Conservation (phyloP, 1,284 basidiomycete genomes). For the Xerocomus amazonicus region DNA sequence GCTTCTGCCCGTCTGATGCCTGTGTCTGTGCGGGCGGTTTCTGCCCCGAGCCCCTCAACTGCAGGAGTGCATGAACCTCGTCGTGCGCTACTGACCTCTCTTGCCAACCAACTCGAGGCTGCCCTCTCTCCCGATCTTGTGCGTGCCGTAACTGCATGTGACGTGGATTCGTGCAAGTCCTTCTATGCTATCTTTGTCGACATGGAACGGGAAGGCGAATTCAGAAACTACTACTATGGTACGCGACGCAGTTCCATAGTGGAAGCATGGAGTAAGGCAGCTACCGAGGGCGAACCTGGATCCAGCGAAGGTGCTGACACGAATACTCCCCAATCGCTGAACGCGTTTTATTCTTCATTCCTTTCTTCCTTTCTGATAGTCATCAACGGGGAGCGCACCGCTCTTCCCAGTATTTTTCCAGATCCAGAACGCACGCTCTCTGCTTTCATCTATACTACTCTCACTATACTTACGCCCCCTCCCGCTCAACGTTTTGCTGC, state of each 20-base stretch:
- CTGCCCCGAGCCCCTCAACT: slow-evolving; percentile 33
- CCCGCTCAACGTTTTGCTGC: slow-evolving; percentile 72
- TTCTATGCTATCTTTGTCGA: slow-evolving; percentile 85
- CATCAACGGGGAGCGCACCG: slow-evolving; percentile 67
- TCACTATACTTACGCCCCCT: slow-evolving; percentile 77
- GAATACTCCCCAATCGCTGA: slow-evolving; percentile 41
- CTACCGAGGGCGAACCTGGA: slow-evolving; percentile 39
- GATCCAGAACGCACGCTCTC: slow-evolving; percentile 73
- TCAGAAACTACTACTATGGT: slow-evolving; percentile 89
- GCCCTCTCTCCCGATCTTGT: slow-evolving; percentile 83
- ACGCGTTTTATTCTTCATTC: slow-evolving; percentile 70
- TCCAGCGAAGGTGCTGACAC: slow-evolving; percentile 23
- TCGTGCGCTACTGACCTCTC: slow-evolving; percentile 76
- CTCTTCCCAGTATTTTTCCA: slow-evolving; percentile 79
- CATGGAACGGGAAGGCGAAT: slow-evolving; percentile 88
- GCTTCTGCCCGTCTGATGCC: slow-evolving; percentile 86
- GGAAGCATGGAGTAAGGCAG: slow-evolving; percentile 62
- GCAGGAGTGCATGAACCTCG: slow-evolving; percentile 65
- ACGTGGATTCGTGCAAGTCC: slow-evolving; percentile 67
- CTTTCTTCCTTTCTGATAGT: slow-evolving; percentile 65
- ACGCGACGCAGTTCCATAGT: slow-evolving; percentile 66
- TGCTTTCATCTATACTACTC: slow-evolving; percentile 74
- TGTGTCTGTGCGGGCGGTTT: slow-evolving; percentile 85
- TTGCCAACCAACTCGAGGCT: slow-evolving; percentile 93
- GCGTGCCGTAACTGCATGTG: slow-evolving; percentile 73